A percentile compares a stretch with the other conserved stretches of the same genome.
These are phyloP conservation scores for Helotiales sp. DNA, from an alignment of 2,329 filamentous ascomycete species.

Conservation along the genomic window DNA sequence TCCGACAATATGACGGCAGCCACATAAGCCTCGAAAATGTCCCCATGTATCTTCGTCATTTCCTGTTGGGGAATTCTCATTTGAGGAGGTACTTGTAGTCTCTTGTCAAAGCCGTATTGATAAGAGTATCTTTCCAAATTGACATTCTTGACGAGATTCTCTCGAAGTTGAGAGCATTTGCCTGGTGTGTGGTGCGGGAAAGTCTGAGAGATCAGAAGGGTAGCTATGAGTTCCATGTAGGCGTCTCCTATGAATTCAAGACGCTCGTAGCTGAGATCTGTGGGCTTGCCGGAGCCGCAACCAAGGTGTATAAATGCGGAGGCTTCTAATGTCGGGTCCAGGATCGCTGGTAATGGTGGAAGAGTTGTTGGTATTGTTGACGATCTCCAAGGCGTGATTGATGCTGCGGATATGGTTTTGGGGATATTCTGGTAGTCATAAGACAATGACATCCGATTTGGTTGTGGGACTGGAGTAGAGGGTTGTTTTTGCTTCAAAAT, in stretches of 20 bases:
- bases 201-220: slow-evolving; percentile 71
- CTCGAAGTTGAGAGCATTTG: slow-evolving; percentile 72
- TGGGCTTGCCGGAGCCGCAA: slow-evolving; percentile 15
- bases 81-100: slow-evolving; percentile 38
- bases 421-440: slow-evolving; percentile 23
- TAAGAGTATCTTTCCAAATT: slow-evolving; percentile 70
- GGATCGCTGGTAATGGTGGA: slow-evolving; percentile 62
- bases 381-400: slow-evolving; percentile 50
- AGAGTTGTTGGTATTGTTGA: slow-evolving; percentile 48
- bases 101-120: slow-evolving; percentile 69
- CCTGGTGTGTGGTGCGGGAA: slow-evolving; percentile 68
- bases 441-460: slow-evolving; percentile 8
- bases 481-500: slow-evolving; percentile 16
- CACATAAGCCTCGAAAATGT: slow-evolving; percentile 90
- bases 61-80: slow-evolving; percentile 37
- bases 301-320: slow-evolving; percentile 65
- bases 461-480: not conserved
- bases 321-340: slow-evolving; percentile 57
- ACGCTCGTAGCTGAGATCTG: slow-evolving; percentile 65
- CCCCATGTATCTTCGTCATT: slow-evolving; percentile 73
- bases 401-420: slow-evolving; percentile 23
- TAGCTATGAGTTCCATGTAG: slow-evolving; percentile 76
- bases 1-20: slow-evolving; percentile 75
- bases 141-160: slow-evolving; percentile 77
- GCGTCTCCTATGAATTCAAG: slow-evolving; percentile 90